These are phyloP conservation scores for Botrytis squamosa DNA, from an alignment of 2,329 filamentous ascomycete species.

Conservation along the genomic window DNA sequence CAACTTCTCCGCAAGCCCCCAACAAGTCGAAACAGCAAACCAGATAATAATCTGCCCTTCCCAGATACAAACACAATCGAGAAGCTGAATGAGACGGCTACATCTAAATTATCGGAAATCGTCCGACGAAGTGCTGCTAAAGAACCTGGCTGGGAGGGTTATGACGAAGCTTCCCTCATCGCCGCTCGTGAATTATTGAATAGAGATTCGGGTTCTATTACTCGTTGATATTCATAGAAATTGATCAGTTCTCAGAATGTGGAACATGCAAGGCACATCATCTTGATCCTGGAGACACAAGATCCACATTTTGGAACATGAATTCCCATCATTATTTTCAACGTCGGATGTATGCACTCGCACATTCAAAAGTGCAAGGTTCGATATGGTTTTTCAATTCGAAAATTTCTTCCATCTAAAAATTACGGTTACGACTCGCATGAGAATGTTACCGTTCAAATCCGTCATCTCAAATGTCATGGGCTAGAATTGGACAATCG, in stretches of 20 bases:
- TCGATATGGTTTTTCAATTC: conserved; percentile 9
- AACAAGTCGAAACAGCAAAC: conserved; percentile 47
- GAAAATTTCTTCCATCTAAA: conserved; percentile 13
- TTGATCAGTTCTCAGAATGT: conserved; percentile 20
- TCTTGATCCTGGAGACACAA: conserved; percentile 23
- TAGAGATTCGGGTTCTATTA: conserved; percentile 32
- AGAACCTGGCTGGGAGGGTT: conserved; percentile 70
- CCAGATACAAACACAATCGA: conserved; percentile 60
- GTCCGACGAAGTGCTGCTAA: conserved; percentile 60
- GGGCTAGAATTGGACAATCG: conserved; percentile 16
- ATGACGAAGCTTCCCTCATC: conserved; percentile 67
- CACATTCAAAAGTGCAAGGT: conserved; percentile 13
- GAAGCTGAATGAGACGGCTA: conserved; percentile 70
- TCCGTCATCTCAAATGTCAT: conserved; percentile 3
- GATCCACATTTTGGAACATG: conserved; percentile 23
- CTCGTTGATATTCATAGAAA: conserved; percentile 32
- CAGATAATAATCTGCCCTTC: conserved; percentile 47
- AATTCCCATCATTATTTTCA: conserved; percentile 7
- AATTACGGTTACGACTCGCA: conserved; percentile 19
- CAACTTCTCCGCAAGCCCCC: conserved; percentile 48
- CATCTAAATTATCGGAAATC: conserved; percentile 73
- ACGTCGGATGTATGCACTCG: neutral
- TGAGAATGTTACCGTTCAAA: conserved; percentile 2
- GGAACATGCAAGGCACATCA: conserved; percentile 27
- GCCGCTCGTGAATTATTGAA: conserved; percentile 59